Evolutionary conservation across 495 filamentous ascomycete species (phyloP), one percentile per base, ranked within the genome.

Genomic region (Hypoxylon rickii): DNA sequence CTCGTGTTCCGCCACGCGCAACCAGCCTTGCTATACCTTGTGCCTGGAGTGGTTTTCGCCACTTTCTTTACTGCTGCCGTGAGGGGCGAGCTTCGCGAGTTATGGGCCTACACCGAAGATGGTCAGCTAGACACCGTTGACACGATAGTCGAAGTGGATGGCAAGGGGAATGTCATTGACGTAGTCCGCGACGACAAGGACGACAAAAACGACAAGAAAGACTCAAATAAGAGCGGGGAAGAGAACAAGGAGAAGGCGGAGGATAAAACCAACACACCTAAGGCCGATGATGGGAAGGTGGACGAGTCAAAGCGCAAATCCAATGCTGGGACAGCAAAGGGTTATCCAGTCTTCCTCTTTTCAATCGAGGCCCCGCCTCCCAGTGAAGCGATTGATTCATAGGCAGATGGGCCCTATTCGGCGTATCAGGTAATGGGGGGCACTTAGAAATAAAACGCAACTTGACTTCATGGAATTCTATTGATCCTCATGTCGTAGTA

Each of bases 11-110:
- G 85, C 26, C 90, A 94, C 56, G 89, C 88, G 7, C 94, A 98
- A 60, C 94, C 94, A 0, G 94, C 94, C 8, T 79, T 98, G 33
- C 74, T 98, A 6, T 98, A 98, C 64, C 83, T 98, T 11, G 95
- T 97, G 2, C 94, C 94, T 0, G 85, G 89, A 1, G 92, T 97
- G 2, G 67, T 96, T 8, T 75, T 77, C 8, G 78, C 85, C 1
- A 61, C 96, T 7, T 96, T 90, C 90, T 71, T 83, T n/a, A 92
- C 88, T n/a, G 94, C 87, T 3, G 52, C 85, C 1, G 53, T 80
- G 8, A 82, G 84, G 32, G 85, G 89, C 2, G 92, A 97, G 58
- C 21, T 89, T 8, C 72, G 67, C 19, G 68, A 83, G 19, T 88
- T 97, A 85, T 95, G 87, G 87, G 73, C 75, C 3, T 98, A 91